A percentile compares a stretch with the other conserved stretches of the same genome.
Evolutionary conservation across 2,329 filamentous ascomycete genomes (phyloP).

Genomic region (Colletotrichum sp.): DNA sequence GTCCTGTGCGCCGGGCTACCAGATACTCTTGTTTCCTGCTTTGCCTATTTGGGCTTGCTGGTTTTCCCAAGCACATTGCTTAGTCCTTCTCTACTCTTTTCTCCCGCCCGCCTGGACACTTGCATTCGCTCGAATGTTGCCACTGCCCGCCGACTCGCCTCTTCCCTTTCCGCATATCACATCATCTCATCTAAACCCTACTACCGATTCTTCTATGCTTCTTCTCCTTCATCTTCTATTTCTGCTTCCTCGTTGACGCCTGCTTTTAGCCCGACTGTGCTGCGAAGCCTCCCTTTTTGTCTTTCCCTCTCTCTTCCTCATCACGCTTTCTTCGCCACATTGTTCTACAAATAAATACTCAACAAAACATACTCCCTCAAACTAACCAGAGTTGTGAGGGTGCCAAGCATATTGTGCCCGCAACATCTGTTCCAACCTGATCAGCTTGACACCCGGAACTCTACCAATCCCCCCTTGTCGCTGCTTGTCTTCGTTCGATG

Average conservation of each 20-base stretch:
- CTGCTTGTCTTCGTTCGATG: not conserved
- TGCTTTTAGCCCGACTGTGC: not conserved
- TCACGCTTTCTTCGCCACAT: not conserved
- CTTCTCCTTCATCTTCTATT: not conserved
- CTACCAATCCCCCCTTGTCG: not conserved
- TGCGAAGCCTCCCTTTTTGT: not conserved
- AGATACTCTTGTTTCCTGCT: not conserved
- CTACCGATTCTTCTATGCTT: not conserved
- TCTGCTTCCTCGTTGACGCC: not conserved
- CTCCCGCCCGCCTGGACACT: not conserved
- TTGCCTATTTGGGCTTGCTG: not conserved
- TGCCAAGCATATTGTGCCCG: not conserved
- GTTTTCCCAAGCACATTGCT: not conserved
- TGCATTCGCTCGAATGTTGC: constrained; percentile 3
- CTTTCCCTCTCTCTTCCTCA: not conserved
- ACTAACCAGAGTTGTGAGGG: not conserved
- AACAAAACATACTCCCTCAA: not conserved
- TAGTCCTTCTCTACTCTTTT: not conserved
- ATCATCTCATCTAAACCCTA: not conserved
- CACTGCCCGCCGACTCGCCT: not conserved
- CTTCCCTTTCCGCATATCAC: not conserved
- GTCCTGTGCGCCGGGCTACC: not conserved
- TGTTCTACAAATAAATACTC: not conserved
- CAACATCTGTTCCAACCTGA: not conserved
- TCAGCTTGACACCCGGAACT: not conserved